A percentile compares a stretch with the other conserved stretches of the same genome.
Evolutionary conservation across 371 early-diverging fungal genomes (phyloP).

Genomic region (Rhizopus delemar): DNA sequence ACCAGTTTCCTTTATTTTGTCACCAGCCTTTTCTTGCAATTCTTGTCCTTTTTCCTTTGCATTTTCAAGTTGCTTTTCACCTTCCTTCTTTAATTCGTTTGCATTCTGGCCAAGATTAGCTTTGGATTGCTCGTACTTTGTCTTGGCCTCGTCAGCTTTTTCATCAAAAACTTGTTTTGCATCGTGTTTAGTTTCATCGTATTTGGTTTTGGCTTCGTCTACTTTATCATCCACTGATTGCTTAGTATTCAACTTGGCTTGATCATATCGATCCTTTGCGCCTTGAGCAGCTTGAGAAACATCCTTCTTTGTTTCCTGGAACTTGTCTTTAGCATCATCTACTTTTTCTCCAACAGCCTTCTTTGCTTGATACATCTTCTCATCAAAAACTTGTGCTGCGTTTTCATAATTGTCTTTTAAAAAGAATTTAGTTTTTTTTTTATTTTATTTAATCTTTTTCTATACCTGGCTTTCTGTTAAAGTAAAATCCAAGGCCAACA

Average conservation of each 20-base stretch:
- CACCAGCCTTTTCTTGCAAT: slow-evolving; percentile 20
- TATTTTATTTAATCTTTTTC: slow-evolving; percentile 8
- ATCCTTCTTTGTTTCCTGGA: slow-evolving; percentile 9
- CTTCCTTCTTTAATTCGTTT: slow-evolving; percentile 16
- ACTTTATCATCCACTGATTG: slow-evolving; percentile 6
- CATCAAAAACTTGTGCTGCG: too few relatives aligned
- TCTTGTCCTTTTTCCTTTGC: slow-evolving; percentile 25
- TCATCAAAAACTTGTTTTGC: slow-evolving; percentile 3
- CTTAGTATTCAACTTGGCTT: slow-evolving; percentile 10
- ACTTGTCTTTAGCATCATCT: slow-evolving; percentile 3
- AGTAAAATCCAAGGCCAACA: slow-evolving; percentile 18
- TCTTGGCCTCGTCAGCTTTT: slow-evolving; percentile 19
- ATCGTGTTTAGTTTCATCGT: slow-evolving; percentile 8
- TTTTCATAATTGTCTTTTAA: too few relatives aligned
- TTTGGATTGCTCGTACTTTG: slow-evolving; percentile 17
- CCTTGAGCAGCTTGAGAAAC: slow-evolving; percentile 9
- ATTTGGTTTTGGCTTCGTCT: slow-evolving; percentile 13
- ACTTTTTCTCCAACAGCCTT: too few relatives aligned
- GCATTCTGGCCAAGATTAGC: slow-evolving; percentile 7
- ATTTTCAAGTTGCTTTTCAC: slow-evolving; percentile 8
- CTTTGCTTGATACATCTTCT: too few relatives aligned
- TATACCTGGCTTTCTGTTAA: slow-evolving; percentile 13
- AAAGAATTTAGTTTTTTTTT: neutral
- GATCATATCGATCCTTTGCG: slow-evolving; percentile 13
- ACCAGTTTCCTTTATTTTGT: slow-evolving; percentile 25